phyloP scores from a whole-genome alignment of 768 basidiomycete genomes.

The Hydnomerulius pinastri region DNA sequence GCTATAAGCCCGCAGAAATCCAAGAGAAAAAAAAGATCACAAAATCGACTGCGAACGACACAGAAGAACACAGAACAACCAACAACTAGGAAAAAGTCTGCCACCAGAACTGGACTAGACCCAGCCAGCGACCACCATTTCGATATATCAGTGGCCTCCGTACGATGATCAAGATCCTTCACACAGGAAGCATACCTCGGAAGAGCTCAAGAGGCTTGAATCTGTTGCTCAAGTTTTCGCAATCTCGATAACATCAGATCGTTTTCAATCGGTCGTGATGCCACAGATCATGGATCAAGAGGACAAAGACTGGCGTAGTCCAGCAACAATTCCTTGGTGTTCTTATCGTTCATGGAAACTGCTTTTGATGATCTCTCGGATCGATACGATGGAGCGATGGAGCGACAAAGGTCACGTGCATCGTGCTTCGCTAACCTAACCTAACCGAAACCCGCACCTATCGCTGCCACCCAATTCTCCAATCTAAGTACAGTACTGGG shows the following conservation, averaged over 20 bases:
- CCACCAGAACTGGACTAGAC: neutral
- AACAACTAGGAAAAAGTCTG: neutral
- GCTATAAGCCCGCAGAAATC: no score
- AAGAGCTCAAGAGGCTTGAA: slow-evolving; percentile 3
- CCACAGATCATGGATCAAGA: slow-evolving; percentile 21
- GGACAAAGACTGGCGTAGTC: neutral
- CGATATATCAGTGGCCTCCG: neutral
- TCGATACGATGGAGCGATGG: no score
- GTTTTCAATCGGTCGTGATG: neutral
- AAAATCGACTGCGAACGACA: neutral
- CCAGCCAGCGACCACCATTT: neutral
- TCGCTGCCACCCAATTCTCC: no score
- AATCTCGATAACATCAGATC: neutral
- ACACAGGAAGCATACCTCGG: slow-evolving; percentile 13
- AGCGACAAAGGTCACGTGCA: no score
- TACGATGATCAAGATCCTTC: slow-evolving; percentile 1
- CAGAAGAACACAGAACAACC: slow-evolving; percentile 1
- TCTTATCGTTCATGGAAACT: slow-evolving; percentile 22
- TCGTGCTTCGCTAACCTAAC: no score
- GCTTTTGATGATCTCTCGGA: slow-evolving; percentile 20
- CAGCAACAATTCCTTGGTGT: neutral
- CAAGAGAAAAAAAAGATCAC: slow-evolving; percentile 1
- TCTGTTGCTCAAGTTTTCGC: slow-evolving; percentile 9
- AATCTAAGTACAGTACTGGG: no score
- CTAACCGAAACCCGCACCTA: no score